A percentile compares a stretch with the other conserved stretches of the same genome.
Evolutionary conservation across 2,329 filamentous ascomycete species (phyloP).

Genomic region (Phialophora tarda): DNA sequence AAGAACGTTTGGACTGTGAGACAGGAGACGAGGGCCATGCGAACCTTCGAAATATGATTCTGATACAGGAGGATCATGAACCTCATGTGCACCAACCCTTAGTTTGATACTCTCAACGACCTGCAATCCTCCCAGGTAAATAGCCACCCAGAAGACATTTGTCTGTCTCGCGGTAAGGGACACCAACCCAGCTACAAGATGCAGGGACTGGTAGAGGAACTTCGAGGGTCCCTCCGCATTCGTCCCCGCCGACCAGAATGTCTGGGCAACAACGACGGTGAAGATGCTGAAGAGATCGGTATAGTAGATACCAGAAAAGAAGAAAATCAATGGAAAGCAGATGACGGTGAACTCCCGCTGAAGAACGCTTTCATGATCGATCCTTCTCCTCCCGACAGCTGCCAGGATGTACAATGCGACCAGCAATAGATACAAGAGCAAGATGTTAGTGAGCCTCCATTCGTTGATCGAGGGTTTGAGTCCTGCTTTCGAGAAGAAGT

Average conservation of each 20-base stretch:
- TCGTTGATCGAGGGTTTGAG: constrained; percentile 29
- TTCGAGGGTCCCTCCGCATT: constrained; percentile 29
- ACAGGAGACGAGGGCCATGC: constrained; percentile 18
- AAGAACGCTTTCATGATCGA: constrained; percentile 58
- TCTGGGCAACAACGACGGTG: constrained; percentile 73
- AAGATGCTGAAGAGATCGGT: constrained; percentile 86
- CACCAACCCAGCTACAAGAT: constrained; percentile 64
- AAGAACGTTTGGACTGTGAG: background rate
- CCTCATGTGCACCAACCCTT: constrained; percentile 43
- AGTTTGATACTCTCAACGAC: constrained; percentile 44
- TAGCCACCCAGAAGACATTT: constrained; percentile 90
- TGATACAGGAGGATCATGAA: constrained; percentile 58
- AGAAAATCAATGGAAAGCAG: constrained; percentile 89
- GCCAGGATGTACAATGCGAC: constrained; percentile 33
- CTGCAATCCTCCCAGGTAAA: constrained; percentile 55
- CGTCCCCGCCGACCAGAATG: constrained; percentile 45
- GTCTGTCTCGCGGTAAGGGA: constrained; percentile 86
- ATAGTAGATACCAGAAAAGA: constrained; percentile 95
- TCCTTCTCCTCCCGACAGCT: constrained; percentile 45
- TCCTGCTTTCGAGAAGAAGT: constrained; percentile 52
- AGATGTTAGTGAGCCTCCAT: constrained; percentile 32
- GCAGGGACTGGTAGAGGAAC: constrained; percentile 40
- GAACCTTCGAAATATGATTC: constrained; percentile 58
- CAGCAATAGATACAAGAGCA: constrained; percentile 36
- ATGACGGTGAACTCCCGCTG: constrained; percentile 56